Conservation (phyloP, 352 stramenopile genomes). For the Pythium brachiatum region DNA sequence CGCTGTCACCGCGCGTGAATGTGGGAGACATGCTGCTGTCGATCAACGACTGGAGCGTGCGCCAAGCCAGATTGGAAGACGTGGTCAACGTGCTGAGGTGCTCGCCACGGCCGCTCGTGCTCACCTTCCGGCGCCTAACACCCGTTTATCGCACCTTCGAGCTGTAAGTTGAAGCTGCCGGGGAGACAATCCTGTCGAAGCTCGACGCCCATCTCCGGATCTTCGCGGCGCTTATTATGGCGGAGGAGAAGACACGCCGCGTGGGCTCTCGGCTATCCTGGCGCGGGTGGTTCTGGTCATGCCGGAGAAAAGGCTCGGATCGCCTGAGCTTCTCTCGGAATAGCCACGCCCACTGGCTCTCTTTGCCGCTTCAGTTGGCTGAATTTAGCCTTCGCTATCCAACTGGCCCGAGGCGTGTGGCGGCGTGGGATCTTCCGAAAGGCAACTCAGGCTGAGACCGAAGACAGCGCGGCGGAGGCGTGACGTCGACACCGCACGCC, state of each 20-base stretch:
- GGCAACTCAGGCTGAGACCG: background rate
- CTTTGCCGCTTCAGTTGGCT: background rate
- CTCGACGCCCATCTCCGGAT: background rate
- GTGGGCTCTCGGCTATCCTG: background rate
- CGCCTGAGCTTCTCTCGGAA: background rate
- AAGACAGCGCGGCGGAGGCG: background rate
- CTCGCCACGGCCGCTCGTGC: conserved; percentile 55
- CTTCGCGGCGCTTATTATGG: conserved; percentile 12
- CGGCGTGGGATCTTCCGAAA: background rate
- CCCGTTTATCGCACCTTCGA: conserved; percentile 15
- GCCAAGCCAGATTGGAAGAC: conserved; percentile 44
- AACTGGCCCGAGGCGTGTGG: background rate
- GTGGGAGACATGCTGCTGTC: conserved; percentile 55
- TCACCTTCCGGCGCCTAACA: conserved; percentile 49
- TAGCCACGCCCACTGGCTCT: background rate
- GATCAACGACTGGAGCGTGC: conserved; percentile 65
- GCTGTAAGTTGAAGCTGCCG: conserved; percentile 5
- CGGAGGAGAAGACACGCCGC: background rate
- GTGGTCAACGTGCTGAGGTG: conserved; percentile 54
- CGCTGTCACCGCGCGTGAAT: conserved; percentile 28
- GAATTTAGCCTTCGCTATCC: background rate
- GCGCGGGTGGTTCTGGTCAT: background rate
- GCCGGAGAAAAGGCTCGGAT: conserved; percentile 5
- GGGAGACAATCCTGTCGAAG: background rate
- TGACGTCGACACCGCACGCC: conserved; percentile 3